These are phyloP conservation scores for Tolypocladium tropicale DNA, from an alignment of 2,329 filamentous ascomycete species.

Conservation along the genomic window DNA sequence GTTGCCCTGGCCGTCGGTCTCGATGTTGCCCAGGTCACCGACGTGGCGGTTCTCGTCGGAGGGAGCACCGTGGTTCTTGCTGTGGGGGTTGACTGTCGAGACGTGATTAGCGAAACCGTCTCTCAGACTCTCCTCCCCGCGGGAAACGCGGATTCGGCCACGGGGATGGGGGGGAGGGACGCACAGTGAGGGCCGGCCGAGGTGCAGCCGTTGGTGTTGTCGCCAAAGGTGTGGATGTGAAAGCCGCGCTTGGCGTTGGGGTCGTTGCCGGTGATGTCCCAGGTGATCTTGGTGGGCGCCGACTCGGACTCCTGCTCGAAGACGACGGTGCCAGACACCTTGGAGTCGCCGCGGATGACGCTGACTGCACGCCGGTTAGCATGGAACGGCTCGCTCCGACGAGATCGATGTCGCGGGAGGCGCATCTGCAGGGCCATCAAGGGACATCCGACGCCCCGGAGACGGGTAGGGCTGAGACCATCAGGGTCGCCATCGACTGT, in stretches of 20 bases:
- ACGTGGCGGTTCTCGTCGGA: slow-evolving; percentile 80
- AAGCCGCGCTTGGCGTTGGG: slow-evolving; percentile 94
- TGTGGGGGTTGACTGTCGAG: slow-evolving; percentile 77
- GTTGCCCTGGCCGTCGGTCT: slow-evolving; percentile 89
- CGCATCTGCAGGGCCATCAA: slow-evolving; percentile 19
- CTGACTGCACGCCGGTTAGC: slow-evolving; percentile 53
- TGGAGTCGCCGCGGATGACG: slow-evolving; percentile 96
- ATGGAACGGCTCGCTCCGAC: not conserved
- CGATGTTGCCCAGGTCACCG: slow-evolving; percentile 94
- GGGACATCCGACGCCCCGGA: slow-evolving; percentile 12
- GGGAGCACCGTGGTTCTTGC: slow-evolving; percentile 87
- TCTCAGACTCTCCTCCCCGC: no score
- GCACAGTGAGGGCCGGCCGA: slow-evolving; percentile 94
- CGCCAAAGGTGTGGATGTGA: slow-evolving; percentile 97
- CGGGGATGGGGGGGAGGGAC: slow-evolving; percentile 26
- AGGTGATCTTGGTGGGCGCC: slow-evolving; percentile 75
- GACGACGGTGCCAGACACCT: slow-evolving; percentile 83
- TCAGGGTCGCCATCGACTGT: slow-evolving; percentile 30
- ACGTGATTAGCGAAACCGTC: slow-evolving; percentile 4
- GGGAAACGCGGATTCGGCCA: no score
- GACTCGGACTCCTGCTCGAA: slow-evolving; percentile 88
- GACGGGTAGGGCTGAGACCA: slow-evolving; percentile 16
- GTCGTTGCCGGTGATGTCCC: slow-evolving; percentile 88
- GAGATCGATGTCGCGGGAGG: not conserved
- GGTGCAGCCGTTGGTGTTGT: slow-evolving; percentile 99